These are phyloP conservation scores for Arachis hypogaea DNA, from an alignment of 306 rosid genomes.

Conservation along the genomic window DNA sequence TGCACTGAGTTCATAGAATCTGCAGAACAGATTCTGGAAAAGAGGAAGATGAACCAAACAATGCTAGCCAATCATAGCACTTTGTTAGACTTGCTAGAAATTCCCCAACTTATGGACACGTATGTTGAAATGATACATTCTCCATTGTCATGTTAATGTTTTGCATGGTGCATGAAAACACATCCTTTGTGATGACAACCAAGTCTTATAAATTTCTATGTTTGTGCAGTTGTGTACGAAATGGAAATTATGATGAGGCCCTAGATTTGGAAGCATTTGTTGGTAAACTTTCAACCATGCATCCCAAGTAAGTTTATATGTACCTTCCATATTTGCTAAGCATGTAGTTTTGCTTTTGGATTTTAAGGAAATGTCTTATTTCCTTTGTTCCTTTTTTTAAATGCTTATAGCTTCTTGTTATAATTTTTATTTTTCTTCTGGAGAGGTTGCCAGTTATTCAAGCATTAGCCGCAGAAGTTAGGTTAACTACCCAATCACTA, in stretches of 20 bases:
- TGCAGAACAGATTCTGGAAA: constrained; percentile 85
- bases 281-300: constrained; percentile 91
- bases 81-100: constrained; percentile 97
- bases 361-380: background rate
- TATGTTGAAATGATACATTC: constrained; percentile 41
- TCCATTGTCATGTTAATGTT: background rate
- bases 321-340: constrained; percentile 21
- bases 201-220: constrained; percentile 28
- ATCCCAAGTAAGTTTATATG: constrained; percentile 71
- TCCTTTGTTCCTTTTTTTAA: constrained; percentile 27
- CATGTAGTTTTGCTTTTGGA: constrained; percentile 20
- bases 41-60: constrained; percentile 96
- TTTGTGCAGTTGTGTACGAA: constrained; percentile 82
- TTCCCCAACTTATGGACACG: constrained; percentile 98
- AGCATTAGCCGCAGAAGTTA: constrained; percentile 86
- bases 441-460: constrained; percentile 80
- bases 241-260: constrained; percentile 98
- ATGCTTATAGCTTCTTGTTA: constrained; percentile 24
- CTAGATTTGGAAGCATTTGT: constrained; percentile 96
- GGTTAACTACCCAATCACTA: constrained; percentile 91
- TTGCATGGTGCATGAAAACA: constrained; percentile 13
- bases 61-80: constrained; percentile 92
- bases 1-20: constrained; percentile 90
- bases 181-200: constrained; percentile 9
- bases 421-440: constrained; percentile 6